phyloP scores from a whole-genome alignment of 1,284 basidiomycete species.

The Phaffia rhodozyma region DNA sequence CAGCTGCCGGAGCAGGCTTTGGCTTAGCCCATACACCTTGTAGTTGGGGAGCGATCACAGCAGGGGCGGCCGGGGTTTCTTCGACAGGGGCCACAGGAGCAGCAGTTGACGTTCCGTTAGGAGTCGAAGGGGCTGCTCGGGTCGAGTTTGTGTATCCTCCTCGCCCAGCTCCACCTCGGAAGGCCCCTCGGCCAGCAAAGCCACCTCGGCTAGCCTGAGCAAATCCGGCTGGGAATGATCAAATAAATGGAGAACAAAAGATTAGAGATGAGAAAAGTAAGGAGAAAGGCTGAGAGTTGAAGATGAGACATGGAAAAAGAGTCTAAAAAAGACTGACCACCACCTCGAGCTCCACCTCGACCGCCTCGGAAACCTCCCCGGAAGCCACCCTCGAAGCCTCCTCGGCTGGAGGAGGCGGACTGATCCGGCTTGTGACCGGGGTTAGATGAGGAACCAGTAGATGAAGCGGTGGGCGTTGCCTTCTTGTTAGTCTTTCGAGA shows the following conservation, averaged over 20 bases:
- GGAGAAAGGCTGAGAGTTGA: constrained; percentile 25
- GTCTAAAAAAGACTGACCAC: constrained; percentile 8
- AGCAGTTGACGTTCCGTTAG: constrained; percentile 4
- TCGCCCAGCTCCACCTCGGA: constrained; percentile 9
- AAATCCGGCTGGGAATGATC: not conserved
- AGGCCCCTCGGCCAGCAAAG: constrained; percentile 17
- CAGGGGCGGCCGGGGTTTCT: not conserved
- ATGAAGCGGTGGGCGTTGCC: constrained; percentile 21
- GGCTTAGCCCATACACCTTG: constrained; percentile 19
- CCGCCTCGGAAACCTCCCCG: constrained; percentile 31
- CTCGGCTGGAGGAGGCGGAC: constrained; percentile 22
- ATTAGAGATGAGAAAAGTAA: constrained; percentile 4
- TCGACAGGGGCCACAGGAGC: constrained; percentile 2
- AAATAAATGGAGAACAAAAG: not conserved
- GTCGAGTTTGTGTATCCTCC: constrained; percentile 18
- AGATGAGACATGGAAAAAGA: not conserved
- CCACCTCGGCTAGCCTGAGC: constrained; percentile 21
- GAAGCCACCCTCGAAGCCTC: constrained; percentile 27
- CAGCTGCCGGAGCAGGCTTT: constrained; percentile 15
- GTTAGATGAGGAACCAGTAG: constrained; percentile 20
- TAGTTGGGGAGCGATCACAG: constrained; percentile 11
- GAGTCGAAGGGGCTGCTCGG: constrained; percentile 19
- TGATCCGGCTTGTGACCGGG: constrained; percentile 12
- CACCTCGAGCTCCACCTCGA: constrained; percentile 26
- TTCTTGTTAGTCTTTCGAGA: constrained; percentile 31